Evolutionary conservation across 139 green algal species (phyloP), one percentile per base, ranked within the genome.

Genomic region (Trebouxia sp.): DNA sequence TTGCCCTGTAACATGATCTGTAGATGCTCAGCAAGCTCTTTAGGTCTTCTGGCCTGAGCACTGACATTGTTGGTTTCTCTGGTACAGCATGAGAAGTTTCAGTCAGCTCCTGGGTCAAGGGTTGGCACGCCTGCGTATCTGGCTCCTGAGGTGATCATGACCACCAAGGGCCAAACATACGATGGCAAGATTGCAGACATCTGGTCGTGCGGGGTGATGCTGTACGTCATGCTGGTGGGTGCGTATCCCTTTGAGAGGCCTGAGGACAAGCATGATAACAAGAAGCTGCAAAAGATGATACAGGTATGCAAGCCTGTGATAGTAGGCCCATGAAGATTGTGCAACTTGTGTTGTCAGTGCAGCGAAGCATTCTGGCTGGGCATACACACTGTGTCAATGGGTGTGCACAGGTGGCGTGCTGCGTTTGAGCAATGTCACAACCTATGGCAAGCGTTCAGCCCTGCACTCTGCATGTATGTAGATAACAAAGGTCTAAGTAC

Each of bases 111-210:
- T 9, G 91, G 90, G 5, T 95, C 91, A 0, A 88, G 94, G 17
- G 97, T 99, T n/a, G 97, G 97, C 62, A 99, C 97, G 28, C 94
- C 95, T 26, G 94, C 96, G 5, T 99, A 99, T 86, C 93, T 99
- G 72, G 97, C 97, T 1, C 97, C 97, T 26, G 97, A 99, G 84
- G 93, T 98, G 76, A 95, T 98, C 82, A 88, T 97, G 83, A 96
- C 91, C 38, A 96, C 90, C 28, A 90, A 92, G 70, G 90, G 92
- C 26, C 92, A 94, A 76, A 94, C 88, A 4, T 98, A 98, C 83
- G 91, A 97, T 76, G 94, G 94, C 83, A 97, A 96, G 82, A 76
- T 93, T 30, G 94, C 96, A 1, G 96, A 99, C 90, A 94, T 99
- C 70, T 99, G 97, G 97, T 97, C 90, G 3, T 97, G 93, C 84